Conservation (phyloP, 1,284 basidiomycete species). For the Trichosporon coremiiforme region DNA sequence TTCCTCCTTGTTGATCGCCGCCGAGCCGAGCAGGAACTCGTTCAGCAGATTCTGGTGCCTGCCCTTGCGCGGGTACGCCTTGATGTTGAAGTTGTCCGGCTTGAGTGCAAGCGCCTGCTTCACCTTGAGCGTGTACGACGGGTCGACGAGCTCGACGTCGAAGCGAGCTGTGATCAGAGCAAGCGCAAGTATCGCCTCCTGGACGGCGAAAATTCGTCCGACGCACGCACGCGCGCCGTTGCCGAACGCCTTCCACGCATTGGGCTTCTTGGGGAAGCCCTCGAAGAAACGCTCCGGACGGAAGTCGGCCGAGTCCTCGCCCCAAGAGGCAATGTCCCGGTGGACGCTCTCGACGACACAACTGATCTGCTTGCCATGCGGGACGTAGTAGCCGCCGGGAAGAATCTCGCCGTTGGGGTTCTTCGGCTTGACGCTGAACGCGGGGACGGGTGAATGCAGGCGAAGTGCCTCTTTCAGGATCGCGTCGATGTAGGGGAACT, state of each 20-base stretch:
- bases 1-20: conserved; percentile 18
- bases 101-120: conserved; percentile 62
- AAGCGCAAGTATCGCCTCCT: conserved; percentile 59
- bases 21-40: conserved; percentile 38
- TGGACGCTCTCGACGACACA: conserved; percentile 55
- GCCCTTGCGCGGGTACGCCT: conserved; percentile 13
- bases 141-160: conserved; percentile 58
- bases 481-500: conserved; percentile 61
- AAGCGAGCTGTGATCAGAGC: conserved; percentile 59
- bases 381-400: conserved; percentile 54
- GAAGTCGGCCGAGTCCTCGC: conserved; percentile 57
- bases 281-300: conserved; percentile 60
- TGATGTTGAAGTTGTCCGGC: conserved; percentile 58
- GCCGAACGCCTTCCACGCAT: conserved; percentile 49
- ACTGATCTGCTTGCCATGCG: conserved; percentile 50
- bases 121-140: conserved; percentile 58
- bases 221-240: conserved; percentile 43
- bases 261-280: conserved; percentile 56
- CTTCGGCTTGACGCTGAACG: conserved; percentile 39
- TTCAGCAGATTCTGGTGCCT: conserved; percentile 14
- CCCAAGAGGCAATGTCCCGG: conserved; percentile 60
- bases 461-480: conserved; percentile 61
- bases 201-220: conserved; percentile 60
- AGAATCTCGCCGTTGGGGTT: conserved; percentile 55
- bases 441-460: conserved; percentile 57